Evolutionary conservation across 352 stramenopile species (phyloP).

Genomic region (Phytopythium sindhum): DNA sequence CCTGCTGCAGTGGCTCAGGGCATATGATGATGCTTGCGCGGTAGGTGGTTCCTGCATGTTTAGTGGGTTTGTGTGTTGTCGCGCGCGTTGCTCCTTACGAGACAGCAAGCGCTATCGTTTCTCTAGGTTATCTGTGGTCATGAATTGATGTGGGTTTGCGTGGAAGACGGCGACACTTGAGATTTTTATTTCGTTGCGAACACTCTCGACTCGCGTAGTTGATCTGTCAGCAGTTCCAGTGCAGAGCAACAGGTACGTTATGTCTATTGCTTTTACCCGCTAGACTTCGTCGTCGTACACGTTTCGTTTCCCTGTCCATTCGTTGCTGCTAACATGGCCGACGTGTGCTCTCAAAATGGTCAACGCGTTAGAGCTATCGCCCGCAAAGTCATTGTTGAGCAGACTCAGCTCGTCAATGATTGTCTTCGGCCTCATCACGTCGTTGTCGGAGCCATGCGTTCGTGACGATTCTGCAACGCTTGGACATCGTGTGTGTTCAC

Average conservation of each 20-base stretch:
- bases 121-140: background rate
- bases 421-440: background rate
- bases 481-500: background rate
- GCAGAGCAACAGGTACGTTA: background rate
- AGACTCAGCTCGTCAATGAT: slow-evolving; percentile 54
- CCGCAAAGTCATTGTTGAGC: slow-evolving; percentile 68
- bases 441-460: background rate
- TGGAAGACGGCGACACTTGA: background rate
- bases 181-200: background rate
- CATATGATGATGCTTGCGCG: background rate
- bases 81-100: background rate
- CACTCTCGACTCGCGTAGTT: background rate
- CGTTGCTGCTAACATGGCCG: slow-evolving; percentile 52
- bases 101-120: background rate
- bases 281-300: slow-evolving; percentile 87
- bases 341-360: slow-evolving; percentile 28
- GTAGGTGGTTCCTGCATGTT: background rate
- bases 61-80: background rate
- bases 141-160: background rate
- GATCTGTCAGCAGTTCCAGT: background rate
- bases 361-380: slow-evolving; percentile 23
- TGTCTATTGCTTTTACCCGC: slow-evolving; percentile 4
- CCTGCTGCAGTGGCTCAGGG: slow-evolving; percentile 14
- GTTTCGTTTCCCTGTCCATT: slow-evolving; percentile 56
- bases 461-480: background rate